Conservation (phyloP, 352 stramenopile species). For the Blastocystis hominis region DNA sequence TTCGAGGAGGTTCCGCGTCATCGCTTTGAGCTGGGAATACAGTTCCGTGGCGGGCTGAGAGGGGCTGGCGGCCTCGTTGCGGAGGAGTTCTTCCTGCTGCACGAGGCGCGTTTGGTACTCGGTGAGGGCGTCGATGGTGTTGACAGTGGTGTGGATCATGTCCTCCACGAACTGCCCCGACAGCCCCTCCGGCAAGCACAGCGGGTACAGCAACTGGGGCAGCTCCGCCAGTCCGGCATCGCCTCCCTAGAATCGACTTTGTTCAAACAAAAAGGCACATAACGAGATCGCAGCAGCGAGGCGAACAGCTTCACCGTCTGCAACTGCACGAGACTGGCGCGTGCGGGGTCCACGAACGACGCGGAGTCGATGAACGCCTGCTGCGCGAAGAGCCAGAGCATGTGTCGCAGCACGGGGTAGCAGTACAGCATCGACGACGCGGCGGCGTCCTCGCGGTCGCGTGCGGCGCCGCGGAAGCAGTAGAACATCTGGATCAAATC, state of each 20-base stretch:
- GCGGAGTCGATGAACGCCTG: constrained; percentile 34
- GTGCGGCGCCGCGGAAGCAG: neutral
- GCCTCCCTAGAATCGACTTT: neutral
- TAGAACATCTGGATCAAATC: constrained; percentile 15
- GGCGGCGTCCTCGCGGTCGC: neutral
- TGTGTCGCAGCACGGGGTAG: constrained; percentile 9
- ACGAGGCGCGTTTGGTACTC: neutral
- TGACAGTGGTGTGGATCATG: neutral
- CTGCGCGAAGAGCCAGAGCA: neutral
- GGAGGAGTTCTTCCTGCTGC: neutral
- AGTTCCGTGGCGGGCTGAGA: neutral
- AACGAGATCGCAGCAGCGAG: neutral
- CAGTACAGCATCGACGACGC: neutral
- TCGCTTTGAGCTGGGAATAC: neutral
- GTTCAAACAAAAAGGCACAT: neutral
- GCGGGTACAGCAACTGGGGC: neutral
- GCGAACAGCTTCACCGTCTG: constrained; percentile 22
- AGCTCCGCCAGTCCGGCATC: neutral
- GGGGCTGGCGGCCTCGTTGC: neutral
- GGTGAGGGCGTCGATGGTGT: constrained; percentile 6
- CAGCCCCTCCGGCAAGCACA: neutral
- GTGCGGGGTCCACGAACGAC: neutral
- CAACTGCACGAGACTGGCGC: neutral
- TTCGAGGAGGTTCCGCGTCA: neutral
- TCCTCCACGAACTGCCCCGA: neutral